Evolutionary conservation across 495 filamentous ascomycete species (phyloP), one percentile per base, ranked within the genome.

Genomic region (Tetracladium marchalianum): DNA sequence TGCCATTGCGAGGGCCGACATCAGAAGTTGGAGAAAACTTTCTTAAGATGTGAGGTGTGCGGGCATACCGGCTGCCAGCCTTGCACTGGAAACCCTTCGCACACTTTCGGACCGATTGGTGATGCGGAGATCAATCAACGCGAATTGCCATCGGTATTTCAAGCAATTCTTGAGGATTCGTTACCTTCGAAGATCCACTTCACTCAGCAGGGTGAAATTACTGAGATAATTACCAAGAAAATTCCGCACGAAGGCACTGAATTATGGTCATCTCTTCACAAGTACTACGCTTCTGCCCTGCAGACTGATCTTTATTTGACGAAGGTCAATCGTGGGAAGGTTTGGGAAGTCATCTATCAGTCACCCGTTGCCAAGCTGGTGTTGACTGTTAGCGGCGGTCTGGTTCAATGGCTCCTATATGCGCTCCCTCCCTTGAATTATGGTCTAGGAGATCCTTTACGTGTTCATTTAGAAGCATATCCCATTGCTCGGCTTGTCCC

Each of bases 1-100:
- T 85, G 81, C 49, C 50, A 59, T 35, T 85, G 81, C 46, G 81
- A 84, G 57, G 68, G 72, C 17, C 65, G 67, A 39, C 58, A 58
- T n/a, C 46, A 54, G 1, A 59, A 70, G 11, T 62, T 61, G 11
- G 35, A 46, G 0, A 32, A 2, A 6, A 58, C 62, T 5, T 62
- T 84, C 24, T 54, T 66, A n/a, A 37, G 52, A 43, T 85, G 81
- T 49, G 51, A 49, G 4, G 50, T 68, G 17, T 85, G 81, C 50
- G 56, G 50, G 0, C 73, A 82, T 53, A 78, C 75, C 7, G 66
- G 68, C 11, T 84, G 81, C 54, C 53, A 59, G 1, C 62, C 62
- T 18, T 83, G 80, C 47, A 68, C 63, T 8, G 73, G 74, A 4
- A 75, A 76, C 32, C 81, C 81, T 4, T 45, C 52, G 10, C 80